Conservation (phyloP, 768 basidiomycete genomes). For the Dentipellis sp. region DNA sequence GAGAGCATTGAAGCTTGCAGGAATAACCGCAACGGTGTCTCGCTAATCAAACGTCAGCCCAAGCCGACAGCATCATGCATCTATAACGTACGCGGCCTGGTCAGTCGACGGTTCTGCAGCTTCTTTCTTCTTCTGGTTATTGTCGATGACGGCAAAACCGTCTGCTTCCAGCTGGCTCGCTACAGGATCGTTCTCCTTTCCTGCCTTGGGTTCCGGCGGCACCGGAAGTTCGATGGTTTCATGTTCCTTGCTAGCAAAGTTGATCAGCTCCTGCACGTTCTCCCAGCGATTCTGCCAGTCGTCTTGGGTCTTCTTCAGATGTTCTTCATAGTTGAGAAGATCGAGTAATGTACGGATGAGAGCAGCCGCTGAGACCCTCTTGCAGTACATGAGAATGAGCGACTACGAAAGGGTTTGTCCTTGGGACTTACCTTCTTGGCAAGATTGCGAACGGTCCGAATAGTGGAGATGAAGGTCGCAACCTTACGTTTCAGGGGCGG, state of each 20-base stretch:
- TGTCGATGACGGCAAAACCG: neutral
- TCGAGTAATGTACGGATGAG: constrained; percentile 53
- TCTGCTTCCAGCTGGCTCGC: neutral
- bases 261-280: constrained; percentile 79
- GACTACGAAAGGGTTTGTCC: neutral
- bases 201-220: neutral
- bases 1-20: constrained; percentile 77
- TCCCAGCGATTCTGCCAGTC: constrained; percentile 77
- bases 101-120: neutral
- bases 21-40: constrained; percentile 59
- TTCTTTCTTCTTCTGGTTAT: neutral
- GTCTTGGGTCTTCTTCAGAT: constrained; percentile 60
- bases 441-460: constrained; percentile 41
- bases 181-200: neutral
- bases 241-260: constrained; percentile 53
- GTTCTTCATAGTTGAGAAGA: constrained; percentile 52
- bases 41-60: constrained; percentile 17
- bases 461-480: constrained; percentile 45
- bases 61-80: neutral
- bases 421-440: constrained; percentile 40
- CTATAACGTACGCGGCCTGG: too few relatives aligned
- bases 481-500: constrained; percentile 59
- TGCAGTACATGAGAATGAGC: neutral
- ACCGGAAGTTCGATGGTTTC: neutral
- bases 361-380: constrained; percentile 49